Conservation (phyloP, 345 rosid species). For the Turritis glabra region DNA sequence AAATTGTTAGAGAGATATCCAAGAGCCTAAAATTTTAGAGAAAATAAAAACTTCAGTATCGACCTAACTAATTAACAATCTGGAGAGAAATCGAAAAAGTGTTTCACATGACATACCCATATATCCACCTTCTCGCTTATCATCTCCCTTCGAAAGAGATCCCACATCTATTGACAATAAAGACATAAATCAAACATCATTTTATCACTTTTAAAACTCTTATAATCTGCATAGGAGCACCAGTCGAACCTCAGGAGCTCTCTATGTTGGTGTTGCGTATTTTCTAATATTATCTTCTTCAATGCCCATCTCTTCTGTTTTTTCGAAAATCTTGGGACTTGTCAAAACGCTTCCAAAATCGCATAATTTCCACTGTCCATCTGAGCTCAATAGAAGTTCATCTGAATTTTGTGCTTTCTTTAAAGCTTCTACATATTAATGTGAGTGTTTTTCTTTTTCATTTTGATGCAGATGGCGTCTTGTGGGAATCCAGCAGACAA, state of each 20-base stretch:
- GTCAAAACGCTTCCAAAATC: conserved; percentile 96
- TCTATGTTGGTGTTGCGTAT: conserved; percentile 93
- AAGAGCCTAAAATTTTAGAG: conserved; percentile 64
- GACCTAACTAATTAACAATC: neutral
- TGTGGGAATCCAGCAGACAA: too few species aligned
- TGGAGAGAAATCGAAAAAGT: neutral
- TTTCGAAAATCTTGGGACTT: conserved; percentile 90
- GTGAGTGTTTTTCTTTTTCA: too few species aligned
- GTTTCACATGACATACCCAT: conserved; percentile 69
- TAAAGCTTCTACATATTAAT: too few species aligned
- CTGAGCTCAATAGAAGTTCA: conserved; percentile 72
- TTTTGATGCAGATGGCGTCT: too few species aligned
- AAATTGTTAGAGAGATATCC: conserved; percentile 98
- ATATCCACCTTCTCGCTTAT: conserved; percentile 95
- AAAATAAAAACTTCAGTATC: conserved; percentile 22
- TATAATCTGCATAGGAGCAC: conserved; percentile 32
- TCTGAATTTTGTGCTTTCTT: too few species aligned
- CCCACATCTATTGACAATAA: conserved; percentile 87
- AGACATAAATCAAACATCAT: conserved; percentile 35
- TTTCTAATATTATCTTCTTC: conserved; percentile 98
- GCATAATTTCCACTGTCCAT: conserved; percentile 87
- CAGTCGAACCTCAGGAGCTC: conserved; percentile 91
- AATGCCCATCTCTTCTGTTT: conserved; percentile 95
- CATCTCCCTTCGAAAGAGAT: conserved; percentile 80
- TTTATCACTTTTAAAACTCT: conserved; percentile 28